phyloP scores from a whole-genome alignment of 2,329 filamentous ascomycete genomes.

The Trichoderma cornu-damae region DNA sequence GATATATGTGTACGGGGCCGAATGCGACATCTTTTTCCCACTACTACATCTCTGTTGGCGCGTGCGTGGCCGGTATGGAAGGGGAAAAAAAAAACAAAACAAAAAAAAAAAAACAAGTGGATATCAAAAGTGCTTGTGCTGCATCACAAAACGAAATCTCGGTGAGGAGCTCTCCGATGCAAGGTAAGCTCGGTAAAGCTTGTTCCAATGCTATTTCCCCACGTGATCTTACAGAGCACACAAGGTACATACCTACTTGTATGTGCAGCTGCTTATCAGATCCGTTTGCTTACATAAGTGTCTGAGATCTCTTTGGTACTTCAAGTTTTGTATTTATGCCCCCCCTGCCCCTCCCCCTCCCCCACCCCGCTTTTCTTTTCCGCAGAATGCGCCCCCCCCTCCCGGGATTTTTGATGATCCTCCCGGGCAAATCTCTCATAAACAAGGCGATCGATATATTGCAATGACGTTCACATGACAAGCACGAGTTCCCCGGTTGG shows the following conservation, averaged over 20 bases:
- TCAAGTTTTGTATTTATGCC: conserved; percentile 1
- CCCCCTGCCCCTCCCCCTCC: no score
- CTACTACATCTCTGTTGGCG: conserved; percentile 15
- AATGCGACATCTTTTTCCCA: conserved; percentile 45
- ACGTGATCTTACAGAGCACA: no score
- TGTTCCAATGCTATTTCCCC: background rate
- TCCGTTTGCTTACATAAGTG: background rate
- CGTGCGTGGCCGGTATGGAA: background rate
- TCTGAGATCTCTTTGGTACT: background rate
- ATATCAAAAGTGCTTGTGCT: background rate
- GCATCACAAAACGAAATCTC: background rate
- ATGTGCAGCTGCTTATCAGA: background rate
- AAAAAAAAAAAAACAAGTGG: background rate
- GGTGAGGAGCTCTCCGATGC: background rate
- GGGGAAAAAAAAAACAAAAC: no score
- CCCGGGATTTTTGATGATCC: conserved; percentile 11
- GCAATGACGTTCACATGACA: conserved; percentile 16
- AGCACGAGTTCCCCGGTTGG: background rate
- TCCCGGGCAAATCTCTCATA: conserved; percentile 5
- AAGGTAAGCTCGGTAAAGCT: conserved; percentile 14
- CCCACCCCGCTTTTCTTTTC: conserved; percentile 7
- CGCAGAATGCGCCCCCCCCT: conserved; percentile 12
- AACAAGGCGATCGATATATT: conserved; percentile 10
- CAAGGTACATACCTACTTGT: background rate
- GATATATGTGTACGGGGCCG: conserved; percentile 60